These are phyloP conservation scores for Trypanosoma platydactyli DNA, from an alignment of 208 protist species.

Conservation along the genomic window DNA sequence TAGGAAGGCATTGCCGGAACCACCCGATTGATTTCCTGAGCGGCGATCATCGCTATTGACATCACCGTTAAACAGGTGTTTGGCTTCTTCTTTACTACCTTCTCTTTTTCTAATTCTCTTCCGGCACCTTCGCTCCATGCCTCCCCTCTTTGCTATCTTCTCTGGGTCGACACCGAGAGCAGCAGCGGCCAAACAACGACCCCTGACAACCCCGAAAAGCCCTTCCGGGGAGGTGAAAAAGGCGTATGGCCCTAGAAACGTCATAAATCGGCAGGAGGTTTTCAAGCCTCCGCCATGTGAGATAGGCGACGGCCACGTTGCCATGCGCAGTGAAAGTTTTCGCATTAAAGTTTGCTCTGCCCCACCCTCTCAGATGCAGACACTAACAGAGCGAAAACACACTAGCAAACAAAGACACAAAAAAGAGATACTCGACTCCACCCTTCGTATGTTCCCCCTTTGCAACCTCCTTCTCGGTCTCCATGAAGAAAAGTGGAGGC, in stretches of 20 bases:
- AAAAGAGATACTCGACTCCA: no score
- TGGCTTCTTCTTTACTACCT: not conserved
- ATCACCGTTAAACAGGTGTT: not conserved
- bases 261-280: conserved; percentile 21
- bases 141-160: not conserved
- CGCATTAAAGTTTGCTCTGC: not conserved
- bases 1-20: conserved; percentile 19
- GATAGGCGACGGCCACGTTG: not conserved
- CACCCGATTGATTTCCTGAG: not conserved
- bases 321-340: not conserved
- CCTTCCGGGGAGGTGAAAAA: conserved; percentile 68
- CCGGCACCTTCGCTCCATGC: not conserved
- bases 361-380: not conserved
- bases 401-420: conserved; percentile 5
- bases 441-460: no score
- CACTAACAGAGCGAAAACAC: not conserved
- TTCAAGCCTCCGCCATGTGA: not conserved
- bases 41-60: not conserved
- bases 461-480: no score
- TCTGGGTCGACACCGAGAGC: not conserved
- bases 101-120: not conserved
- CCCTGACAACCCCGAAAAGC: conserved; percentile 67
- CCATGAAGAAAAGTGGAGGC: no score
- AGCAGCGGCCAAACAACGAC: conserved; percentile 14
- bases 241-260: conserved; percentile 35